Conservation (phyloP, 2,329 filamentous ascomycete genomes). For the Phyllosticta paracitricarpa region DNA sequence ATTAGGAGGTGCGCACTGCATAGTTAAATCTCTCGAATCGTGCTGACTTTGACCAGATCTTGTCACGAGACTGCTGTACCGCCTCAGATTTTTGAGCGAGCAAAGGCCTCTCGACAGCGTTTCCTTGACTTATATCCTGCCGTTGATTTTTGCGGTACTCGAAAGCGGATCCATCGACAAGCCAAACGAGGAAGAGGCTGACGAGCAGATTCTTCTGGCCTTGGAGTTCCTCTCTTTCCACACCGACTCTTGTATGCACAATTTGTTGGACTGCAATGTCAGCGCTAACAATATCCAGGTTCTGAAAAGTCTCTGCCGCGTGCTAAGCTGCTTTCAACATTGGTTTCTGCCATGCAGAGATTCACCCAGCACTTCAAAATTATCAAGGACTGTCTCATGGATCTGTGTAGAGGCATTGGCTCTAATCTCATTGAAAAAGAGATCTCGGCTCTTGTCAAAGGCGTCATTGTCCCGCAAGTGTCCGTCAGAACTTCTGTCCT, state of each 20-base stretch:
- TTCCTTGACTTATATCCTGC: constrained; percentile 78
- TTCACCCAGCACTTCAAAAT: constrained; percentile 93
- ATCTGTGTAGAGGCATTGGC: constrained; percentile 75
- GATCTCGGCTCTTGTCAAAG: constrained; percentile 64
- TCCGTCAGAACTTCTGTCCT: constrained; percentile 76
- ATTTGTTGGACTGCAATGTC: neutral
- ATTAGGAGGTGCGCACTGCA: constrained; percentile 50
- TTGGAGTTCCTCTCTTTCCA: constrained; percentile 86
- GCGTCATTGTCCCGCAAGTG: constrained; percentile 66
- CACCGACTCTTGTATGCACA: constrained; percentile 56
- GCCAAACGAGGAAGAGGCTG: constrained; percentile 60
- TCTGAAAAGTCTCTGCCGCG: constrained; percentile 68
- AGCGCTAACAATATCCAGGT: constrained; percentile 25
- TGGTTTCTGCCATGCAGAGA: constrained; percentile 75
- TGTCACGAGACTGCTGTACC: constrained; percentile 80
- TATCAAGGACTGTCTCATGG: constrained; percentile 83
- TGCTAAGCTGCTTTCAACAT: constrained; percentile 56
- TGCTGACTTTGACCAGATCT: constrained; percentile 38
- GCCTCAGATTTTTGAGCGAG: constrained; percentile 79
- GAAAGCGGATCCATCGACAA: constrained; percentile 68
- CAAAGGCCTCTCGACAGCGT: constrained; percentile 88
- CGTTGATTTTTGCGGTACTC: constrained; percentile 70
- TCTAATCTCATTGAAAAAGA: constrained; percentile 68
- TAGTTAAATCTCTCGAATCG: neutral
- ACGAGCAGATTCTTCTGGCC: constrained; percentile 81